Evolutionary conservation across 257 asterid genomes (phyloP), one percentile per base, ranked within the genome.

Genomic region (Solanum tacnaense): DNA sequence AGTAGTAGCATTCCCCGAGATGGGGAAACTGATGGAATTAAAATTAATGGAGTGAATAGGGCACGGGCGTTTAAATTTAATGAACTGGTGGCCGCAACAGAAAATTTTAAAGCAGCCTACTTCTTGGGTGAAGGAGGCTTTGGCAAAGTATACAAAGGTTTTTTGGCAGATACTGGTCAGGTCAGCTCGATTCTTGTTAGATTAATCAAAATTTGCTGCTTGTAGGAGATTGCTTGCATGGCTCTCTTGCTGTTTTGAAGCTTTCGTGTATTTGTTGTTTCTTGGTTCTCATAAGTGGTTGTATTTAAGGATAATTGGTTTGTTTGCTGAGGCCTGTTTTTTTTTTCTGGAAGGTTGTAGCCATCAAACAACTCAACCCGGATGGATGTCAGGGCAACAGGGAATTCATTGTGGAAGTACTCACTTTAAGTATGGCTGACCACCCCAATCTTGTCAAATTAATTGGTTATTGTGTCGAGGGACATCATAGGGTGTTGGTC

Each of bases 41-140:
- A 82, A 20, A 82, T 82, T 49, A 82, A 82, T 49, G 46, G 60
- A 60, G 82, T 78, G 86, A 82, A 82, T 27, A 90, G 88, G 60
- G 92, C 87, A 11, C 87, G 88, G 44, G 65, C 62, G 32, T 92
- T 92, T 41, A 76, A 35, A 31, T 92, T 52, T 84, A 60, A 44
- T 68, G 90, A 87, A 49, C 68, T 90, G 49, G 91, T 91, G 13
- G 88, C 88, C 20, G 98, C 98, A 27, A 93, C 98, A 5, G 93
- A 92, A 74, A 85, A 91, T 78, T 94, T 94, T 92, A 93, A 88
- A 75, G 73, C 71, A 8, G 95, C 89, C 3, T 88, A 93, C 86
- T 91, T 93, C 89, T 85, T 94, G 13, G 98, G 98, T 7, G 96
- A 94, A 89, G 98, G 98, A 32, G 96, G 98, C 56, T 94, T 94